Percentiles rank a stretch among this genome's conserved stretches.
These are phyloP conservation scores for Maudiozyma pseudohumilis DNA, from an alignment of 805 yeast genomes.

Conservation along the genomic window DNA sequence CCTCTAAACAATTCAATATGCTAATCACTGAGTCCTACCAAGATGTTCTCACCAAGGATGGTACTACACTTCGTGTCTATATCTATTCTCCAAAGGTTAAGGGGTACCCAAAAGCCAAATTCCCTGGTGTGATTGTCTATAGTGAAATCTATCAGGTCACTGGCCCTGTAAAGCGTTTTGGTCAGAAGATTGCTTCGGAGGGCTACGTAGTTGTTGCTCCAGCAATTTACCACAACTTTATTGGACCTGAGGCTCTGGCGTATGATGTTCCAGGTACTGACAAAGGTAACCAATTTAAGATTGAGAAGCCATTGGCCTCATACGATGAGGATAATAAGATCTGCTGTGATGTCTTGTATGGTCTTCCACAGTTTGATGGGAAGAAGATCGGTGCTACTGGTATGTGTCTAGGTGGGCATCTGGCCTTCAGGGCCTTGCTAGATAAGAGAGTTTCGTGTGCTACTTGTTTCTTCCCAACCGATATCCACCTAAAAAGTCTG, in stretches of 20 bases:
- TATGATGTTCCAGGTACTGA: conserved; percentile 72
- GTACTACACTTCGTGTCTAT: conserved; percentile 57
- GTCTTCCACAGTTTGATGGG: conserved; percentile 57
- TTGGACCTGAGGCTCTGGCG: conserved; percentile 49
- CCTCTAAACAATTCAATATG: conserved; percentile 38
- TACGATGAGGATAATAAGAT: conserved; percentile 67
- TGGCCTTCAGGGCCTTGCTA: conserved; percentile 57
- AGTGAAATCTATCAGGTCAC: conserved; percentile 76
- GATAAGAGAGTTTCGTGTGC: conserved; percentile 57
- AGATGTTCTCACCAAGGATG: conserved; percentile 57
- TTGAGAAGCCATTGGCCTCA: conserved; percentile 54
- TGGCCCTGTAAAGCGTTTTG: conserved; percentile 74
- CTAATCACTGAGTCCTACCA: conserved; percentile 54
- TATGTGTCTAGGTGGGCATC: conserved; percentile 80
- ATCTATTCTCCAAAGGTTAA: conserved; percentile 59
- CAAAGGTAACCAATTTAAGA: conserved; percentile 57
- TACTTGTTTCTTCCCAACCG: conserved; percentile 74
- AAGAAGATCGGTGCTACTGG: conserved; percentile 67
- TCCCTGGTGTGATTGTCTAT: conserved; percentile 72
- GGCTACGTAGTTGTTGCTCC: conserved; percentile 77
- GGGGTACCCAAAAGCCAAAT: conserved; percentile 67
- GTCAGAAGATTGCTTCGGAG: conserved; percentile 67
- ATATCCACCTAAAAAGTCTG: conserved; percentile 57
- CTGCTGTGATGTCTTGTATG: conserved; percentile 50
- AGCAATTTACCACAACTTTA: conserved; percentile 68